A percentile compares a stretch with the other conserved stretches of the same genome.
These are phyloP conservation scores for Avena sativa DNA, from an alignment of 176 grass and related monocot genomes.

Conservation along the genomic window DNA sequence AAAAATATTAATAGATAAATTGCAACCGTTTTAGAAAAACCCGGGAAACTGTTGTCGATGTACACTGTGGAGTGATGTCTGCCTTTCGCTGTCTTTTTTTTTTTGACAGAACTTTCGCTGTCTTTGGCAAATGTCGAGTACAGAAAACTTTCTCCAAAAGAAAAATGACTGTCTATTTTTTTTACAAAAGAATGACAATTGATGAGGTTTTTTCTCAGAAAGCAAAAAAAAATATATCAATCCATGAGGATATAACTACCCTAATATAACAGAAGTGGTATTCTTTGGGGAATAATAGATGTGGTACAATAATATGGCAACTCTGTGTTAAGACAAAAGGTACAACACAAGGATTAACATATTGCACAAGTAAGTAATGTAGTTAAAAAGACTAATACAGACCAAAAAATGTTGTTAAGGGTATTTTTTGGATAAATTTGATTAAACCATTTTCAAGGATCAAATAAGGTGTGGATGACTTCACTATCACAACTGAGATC, in stretches of 20 bases:
- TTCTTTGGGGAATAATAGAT: not conserved
- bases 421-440: too few species aligned
- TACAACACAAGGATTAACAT: not conserved
- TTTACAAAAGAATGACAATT: not conserved
- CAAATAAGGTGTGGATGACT: not conserved
- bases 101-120: not conserved
- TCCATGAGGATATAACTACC: not conserved
- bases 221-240: not conserved
- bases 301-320: not conserved
- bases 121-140: not conserved
- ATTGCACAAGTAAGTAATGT: not conserved
- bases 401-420: not conserved
- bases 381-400: not conserved
- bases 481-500: not conserved
- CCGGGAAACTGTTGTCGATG: not conserved
- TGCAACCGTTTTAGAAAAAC: not conserved
- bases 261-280: not conserved
- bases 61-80: conserved; percentile 12
- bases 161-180: not conserved
- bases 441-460: not conserved
- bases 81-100: not conserved
- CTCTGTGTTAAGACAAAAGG: not conserved
- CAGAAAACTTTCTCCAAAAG: not conserved
- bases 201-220: not conserved
- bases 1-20: not conserved